Percentiles rank a stretch among this genome's conserved stretches.
These are phyloP conservation scores for Phaffomyces antillensis DNA, from an alignment of 805 yeast genomes.

Conservation along the genomic window DNA sequence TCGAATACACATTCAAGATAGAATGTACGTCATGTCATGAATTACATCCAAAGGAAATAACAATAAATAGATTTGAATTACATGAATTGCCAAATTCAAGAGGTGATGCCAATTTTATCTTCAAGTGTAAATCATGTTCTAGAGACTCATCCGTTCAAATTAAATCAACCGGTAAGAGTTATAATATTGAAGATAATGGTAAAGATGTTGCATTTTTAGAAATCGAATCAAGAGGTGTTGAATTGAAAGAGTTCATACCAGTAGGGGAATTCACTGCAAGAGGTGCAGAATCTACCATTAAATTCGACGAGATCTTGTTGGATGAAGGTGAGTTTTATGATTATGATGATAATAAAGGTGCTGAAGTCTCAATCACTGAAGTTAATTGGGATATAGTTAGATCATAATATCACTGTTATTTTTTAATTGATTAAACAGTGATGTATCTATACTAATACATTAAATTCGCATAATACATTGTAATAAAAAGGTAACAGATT, in stretches of 20 bases:
- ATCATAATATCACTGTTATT: not conserved
- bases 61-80: slow-evolving; percentile 58
- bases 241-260: slow-evolving; percentile 60
- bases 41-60: slow-evolving; percentile 59
- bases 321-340: slow-evolving; percentile 90
- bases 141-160: slow-evolving; percentile 22
- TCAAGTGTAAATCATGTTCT: slow-evolving; percentile 63
- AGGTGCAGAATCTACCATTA: slow-evolving; percentile 44
- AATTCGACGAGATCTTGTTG: slow-evolving; percentile 60
- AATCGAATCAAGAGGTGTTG: slow-evolving; percentile 84
- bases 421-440: not conserved
- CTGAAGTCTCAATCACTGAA: slow-evolving; percentile 77
- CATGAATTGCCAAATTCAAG: slow-evolving; percentile 62
- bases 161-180: slow-evolving; percentile 17
- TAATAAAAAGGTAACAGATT: not conserved
- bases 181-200: slow-evolving; percentile 32
- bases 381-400: slow-evolving; percentile 55
- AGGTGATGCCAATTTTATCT: slow-evolving; percentile 80
- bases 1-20: slow-evolving; percentile 67
- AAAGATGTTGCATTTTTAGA: slow-evolving; percentile 46
- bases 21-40: slow-evolving; percentile 79
- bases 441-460: too few relatives aligned
- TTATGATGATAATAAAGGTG: slow-evolving; percentile 77
- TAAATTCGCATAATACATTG: too few relatives aligned
- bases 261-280: slow-evolving; percentile 52